Conservation (phyloP, 1,139 yeast genomes). For the Debaryomycetaceae sp. region DNA sequence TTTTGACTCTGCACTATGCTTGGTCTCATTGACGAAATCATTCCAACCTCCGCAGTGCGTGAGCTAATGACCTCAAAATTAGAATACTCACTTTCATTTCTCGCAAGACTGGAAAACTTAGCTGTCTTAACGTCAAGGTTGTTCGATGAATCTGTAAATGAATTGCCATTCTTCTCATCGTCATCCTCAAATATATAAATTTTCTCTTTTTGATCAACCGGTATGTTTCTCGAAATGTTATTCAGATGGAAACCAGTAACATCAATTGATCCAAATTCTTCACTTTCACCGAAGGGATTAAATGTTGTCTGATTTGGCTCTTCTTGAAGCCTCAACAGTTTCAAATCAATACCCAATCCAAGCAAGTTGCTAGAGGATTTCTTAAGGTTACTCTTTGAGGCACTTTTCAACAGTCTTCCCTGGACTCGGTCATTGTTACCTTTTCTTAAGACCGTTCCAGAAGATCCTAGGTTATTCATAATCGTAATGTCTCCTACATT, state of each 20-base stretch:
- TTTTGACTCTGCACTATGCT: slow-evolving; percentile 20
- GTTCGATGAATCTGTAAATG: slow-evolving; percentile 12
- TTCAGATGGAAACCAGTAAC: slow-evolving; percentile 13
- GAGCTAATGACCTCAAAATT: slow-evolving; percentile 31
- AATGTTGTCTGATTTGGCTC: slow-evolving; percentile 1
- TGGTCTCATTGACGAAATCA: slow-evolving; percentile 21
- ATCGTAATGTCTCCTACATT: slow-evolving; percentile 30
- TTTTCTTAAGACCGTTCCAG: slow-evolving; percentile 32
- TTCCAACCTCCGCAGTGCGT: slow-evolving; percentile 31
- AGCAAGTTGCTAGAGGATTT: slow-evolving; percentile 24
- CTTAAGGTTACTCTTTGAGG: slow-evolving; percentile 15
- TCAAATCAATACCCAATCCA: slow-evolving; percentile 31
- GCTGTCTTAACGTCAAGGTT: not conserved
- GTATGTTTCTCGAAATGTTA: not conserved
- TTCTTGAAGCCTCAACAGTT: slow-evolving; percentile 3
- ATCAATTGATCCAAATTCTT: slow-evolving; percentile 21
- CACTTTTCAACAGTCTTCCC: slow-evolving; percentile 7
- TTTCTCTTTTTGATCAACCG: not conserved
- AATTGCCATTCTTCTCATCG: slow-evolving; percentile 17
- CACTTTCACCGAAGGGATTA: slow-evolving; percentile 5
- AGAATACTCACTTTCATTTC: slow-evolving; percentile 19
- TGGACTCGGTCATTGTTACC: slow-evolving; percentile 7
- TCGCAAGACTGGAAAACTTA: slow-evolving; percentile 8
- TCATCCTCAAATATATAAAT: slow-evolving; percentile 1
- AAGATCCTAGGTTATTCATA: slow-evolving; percentile 22